Base-by-base conservation (phyloP, 2,329 filamentous ascomycete genomes). In the Xylaria sp. region DNA sequence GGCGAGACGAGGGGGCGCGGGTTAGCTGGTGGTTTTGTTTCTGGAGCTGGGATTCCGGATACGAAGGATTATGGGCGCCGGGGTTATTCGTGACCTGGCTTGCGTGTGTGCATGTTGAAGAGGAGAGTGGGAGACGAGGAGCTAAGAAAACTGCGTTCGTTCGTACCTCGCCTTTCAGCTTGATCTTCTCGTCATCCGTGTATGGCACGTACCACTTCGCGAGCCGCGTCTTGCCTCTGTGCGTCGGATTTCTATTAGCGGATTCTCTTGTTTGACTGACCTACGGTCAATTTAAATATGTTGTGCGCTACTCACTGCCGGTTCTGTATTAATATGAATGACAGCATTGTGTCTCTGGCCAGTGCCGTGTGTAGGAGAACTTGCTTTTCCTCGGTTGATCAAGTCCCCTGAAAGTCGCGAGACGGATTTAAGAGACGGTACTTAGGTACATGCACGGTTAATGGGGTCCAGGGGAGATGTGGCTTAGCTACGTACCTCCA, bases 171-270 rank as follows among this genome's bases (percentile, higher is more conserved):
- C 96, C 96, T 82, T 99, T 99, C 75, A 99, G 86, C 83, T 97
- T 97, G 80, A 99, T 93, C 85, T 99, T 99, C 80, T 99, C 94
- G 80, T 98, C 95, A 85, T 99, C 96, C 82, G 90, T 96, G 85
- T 97, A 99, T 69, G 96, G 95, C 73, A 92, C 93, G 85, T 99
- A 99, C 95, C 95, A 99, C 84, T 99, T 99, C 72, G 96, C 96
- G 71, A 99, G 87, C 75, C 96, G 92, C 74, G 96, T 99, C 85
- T 99, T 99, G 82, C 96, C 96, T 87, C 95, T 71, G 25, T 20
- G 25, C 44, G 11, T 61, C 27, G 33, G 20, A 27, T 17, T 42
- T n/a, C n/a, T 45, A 51, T 67, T 58, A 70, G 66, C 51, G n/a
- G 47, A 2, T 4, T 13, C 10, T 25, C 25, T 31, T 2, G 5